Conservation (phyloP, 257 asterid genomes). For the Oldenlandia corymbosa region DNA sequence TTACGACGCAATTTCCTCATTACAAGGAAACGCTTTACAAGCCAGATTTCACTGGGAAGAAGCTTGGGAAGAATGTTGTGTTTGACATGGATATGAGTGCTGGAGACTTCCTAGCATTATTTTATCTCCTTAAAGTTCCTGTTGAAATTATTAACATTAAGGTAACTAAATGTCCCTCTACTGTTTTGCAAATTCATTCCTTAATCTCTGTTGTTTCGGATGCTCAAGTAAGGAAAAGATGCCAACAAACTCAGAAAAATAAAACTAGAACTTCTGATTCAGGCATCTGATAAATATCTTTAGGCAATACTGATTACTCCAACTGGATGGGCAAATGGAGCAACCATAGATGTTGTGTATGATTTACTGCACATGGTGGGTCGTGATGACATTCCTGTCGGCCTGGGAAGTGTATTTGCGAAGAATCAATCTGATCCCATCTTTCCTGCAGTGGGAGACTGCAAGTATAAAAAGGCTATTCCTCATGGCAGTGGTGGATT, state of each 20-base stretch:
- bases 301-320: slow-evolving; percentile 76
- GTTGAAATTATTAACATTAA: slow-evolving; percentile 60
- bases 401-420: slow-evolving; percentile 69
- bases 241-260: background rate
- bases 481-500: slow-evolving; percentile 84
- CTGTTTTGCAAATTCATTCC: background rate
- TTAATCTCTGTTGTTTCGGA: background rate
- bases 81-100: slow-evolving; percentile 97
- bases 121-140: slow-evolving; percentile 76
- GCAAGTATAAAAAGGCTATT: slow-evolving; percentile 66
- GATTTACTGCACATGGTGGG: slow-evolving; percentile 94
- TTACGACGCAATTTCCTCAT: slow-evolving; percentile 52
- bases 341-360: slow-evolving; percentile 70
- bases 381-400: slow-evolving; percentile 80
- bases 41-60: slow-evolving; percentile 46
- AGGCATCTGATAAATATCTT: slow-evolving; percentile 13
- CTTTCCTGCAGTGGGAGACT: slow-evolving; percentile 56
- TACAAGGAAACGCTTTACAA: slow-evolving; percentile 42
- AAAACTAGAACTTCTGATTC: background rate
- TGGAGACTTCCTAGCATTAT: slow-evolving; percentile 83
- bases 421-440: slow-evolving; percentile 46
- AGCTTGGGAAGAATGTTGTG: slow-evolving; percentile 55
- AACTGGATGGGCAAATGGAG: slow-evolving; percentile 90
- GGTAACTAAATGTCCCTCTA: slow-evolving; percentile 27
- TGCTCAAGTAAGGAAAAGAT: background rate